Base-by-base conservation (phyloP, 139 green algal genomes). In the Picochlorum sp. region DNA sequence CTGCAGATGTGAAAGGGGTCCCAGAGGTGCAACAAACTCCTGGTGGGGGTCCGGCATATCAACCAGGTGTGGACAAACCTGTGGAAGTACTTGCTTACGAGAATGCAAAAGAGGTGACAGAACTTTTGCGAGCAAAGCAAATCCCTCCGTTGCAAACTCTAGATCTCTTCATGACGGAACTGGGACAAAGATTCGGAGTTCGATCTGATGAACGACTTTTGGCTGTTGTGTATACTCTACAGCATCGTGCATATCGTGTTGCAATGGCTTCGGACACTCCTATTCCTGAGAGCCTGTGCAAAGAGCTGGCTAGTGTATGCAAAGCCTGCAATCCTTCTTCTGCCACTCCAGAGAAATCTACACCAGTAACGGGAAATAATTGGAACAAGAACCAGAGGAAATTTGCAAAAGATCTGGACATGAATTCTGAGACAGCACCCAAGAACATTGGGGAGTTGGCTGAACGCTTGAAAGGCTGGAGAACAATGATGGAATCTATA, bases 201-300 rank as follows among this genome's bases (percentile, higher is more conserved):
- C 80, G 83, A 37, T 84, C 92, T 0, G 86, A 96, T 76, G 94
- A 99, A 83, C 69, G 94, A 3, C 79, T 99, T 69, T 75, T 97
- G 49, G 82, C 85, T 4, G 91, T 99, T 16, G 85, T 98, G 20
- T 81, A 92, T 57, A 89, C 90, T 11, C 82, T 99, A 68, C 84
- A 97, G 73, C 84, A 93, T 49, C 81, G 91, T 47, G 97, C 87
- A 63, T 95, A 92, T 79, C 93, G 95, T 68, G 65, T 83, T 34
- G 70, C 75, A 14, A 75, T 82, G 34, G 57, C 81, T 45, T 72
- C 83, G 34, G 28, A 20, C 0, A 75, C 80, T 15, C 65, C 86
- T 21, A 86, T 98, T 23, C 89, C 89, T 1, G 38, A 50, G 0
- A 71, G 55, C 3, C 79, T 99, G 5, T 84, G 85, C 30, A 87